Conservation (phyloP, 495 filamentous ascomycete genomes). For the Neurospora intermedia region DNA sequence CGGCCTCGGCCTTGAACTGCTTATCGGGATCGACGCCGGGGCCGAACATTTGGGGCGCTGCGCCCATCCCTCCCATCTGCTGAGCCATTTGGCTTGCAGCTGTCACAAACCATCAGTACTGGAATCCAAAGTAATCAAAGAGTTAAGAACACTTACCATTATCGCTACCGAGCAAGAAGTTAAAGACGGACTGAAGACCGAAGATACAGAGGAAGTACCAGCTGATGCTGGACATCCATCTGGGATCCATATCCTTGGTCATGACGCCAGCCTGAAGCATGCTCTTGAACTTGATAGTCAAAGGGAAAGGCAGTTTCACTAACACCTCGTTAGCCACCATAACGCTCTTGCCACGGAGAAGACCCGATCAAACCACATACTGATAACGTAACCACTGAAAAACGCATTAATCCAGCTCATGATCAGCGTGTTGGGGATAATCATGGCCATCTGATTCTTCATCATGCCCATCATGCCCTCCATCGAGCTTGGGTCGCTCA, state of each 20-base stretch:
- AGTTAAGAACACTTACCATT: conserved; percentile 54
- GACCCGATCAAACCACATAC: conserved; percentile 38
- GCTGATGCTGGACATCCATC: conserved; percentile 95
- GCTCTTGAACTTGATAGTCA: conserved; percentile 97
- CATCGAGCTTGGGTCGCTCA: conserved; percentile 96
- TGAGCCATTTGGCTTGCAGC: conserved; percentile 91
- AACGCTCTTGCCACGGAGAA: not conserved
- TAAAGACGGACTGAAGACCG: conserved; percentile 94
- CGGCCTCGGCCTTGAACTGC: conserved; percentile 78
- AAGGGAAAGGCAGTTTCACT: conserved; percentile 98
- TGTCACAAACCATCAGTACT: conserved; percentile 23
- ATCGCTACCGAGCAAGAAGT: conserved; percentile 88
- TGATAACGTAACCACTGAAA: conserved; percentile 94
- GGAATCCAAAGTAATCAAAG: not conserved
- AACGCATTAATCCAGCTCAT: conserved; percentile 99
- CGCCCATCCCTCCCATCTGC: conserved; percentile 57
- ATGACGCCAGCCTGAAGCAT: conserved; percentile 97
- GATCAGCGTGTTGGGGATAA: conserved; percentile 95
- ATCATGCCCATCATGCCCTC: conserved; percentile 99
- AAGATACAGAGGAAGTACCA: conserved; percentile 99
- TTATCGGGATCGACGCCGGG: conserved; percentile 95
- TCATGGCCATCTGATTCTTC: conserved; percentile 99
- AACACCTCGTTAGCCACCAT: conserved; percentile 4
- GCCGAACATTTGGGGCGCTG: conserved; percentile 56
- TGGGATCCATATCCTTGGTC: conserved; percentile 88